Conservation (phyloP, 768 basidiomycete genomes). For the Lepiota venenata region DNA sequence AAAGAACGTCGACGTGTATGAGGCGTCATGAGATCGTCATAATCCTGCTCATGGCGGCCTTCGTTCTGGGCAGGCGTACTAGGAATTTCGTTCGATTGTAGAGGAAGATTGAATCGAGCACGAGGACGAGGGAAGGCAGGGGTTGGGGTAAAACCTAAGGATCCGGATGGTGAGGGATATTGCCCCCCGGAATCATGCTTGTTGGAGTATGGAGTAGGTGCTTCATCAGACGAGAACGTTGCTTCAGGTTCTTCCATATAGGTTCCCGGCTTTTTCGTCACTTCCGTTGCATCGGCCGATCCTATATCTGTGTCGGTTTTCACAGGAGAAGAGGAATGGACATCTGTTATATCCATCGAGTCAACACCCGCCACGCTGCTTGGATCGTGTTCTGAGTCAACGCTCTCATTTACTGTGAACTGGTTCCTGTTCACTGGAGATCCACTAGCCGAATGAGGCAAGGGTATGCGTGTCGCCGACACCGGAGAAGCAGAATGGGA, state of each 20-base stretch:
- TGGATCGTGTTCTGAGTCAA: conserved; percentile 25
- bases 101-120: conserved; percentile 56
- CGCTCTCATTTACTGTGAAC: conserved; percentile 18
- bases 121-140: conserved; percentile 61
- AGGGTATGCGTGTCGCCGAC: conserved; percentile 42
- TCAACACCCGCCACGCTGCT: conserved; percentile 31
- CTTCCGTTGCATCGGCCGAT: conserved; percentile 21
- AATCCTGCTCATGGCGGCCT: conserved; percentile 18
- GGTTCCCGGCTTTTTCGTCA: conserved; percentile 14
- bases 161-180: conserved; percentile 55
- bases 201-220: conserved; percentile 32
- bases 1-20: conserved; percentile 75
- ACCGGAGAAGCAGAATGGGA: conserved; percentile 44
- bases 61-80: conserved; percentile 31
- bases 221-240: conserved; percentile 72
- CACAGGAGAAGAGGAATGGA: conserved; percentile 42
- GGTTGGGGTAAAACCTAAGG: conserved; percentile 63
- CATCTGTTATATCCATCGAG: conserved; percentile 54
- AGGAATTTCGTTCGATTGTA: conserved; percentile 37
- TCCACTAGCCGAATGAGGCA: conserved; percentile 47
- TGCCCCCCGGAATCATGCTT: conserved; percentile 33
- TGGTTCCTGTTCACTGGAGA: conserved; percentile 38
- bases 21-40: conserved; percentile 60
- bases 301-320: conserved; percentile 19
- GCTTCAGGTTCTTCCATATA: conserved; percentile 42